Evolutionary conservation across 1,284 basidiomycete species (phyloP).

Genomic region (Papiliotrema nemorosa): DNA sequence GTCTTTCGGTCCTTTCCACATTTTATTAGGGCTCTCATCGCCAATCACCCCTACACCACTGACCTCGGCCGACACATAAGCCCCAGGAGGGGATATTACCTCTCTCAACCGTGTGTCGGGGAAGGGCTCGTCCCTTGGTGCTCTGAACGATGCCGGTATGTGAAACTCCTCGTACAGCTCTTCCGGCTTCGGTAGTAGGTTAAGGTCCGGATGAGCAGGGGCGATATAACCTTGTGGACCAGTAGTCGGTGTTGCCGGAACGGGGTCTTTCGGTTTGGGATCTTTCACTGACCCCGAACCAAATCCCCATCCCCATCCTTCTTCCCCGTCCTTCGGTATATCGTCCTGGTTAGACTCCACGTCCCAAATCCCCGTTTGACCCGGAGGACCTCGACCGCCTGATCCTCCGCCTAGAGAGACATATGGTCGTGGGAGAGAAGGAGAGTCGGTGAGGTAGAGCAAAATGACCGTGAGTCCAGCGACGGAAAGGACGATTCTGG

Average conservation of each 20-base stretch:
- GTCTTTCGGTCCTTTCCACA: constrained; percentile 33
- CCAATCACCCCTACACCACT: constrained; percentile 8
- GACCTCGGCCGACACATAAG: constrained; percentile 1
- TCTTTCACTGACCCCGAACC: not conserved
- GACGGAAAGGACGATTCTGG: not conserved
- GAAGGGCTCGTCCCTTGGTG: constrained; percentile 19
- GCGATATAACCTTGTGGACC: constrained; percentile 14
- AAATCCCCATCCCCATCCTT: not conserved
- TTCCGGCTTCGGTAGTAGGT: constrained; percentile 19
- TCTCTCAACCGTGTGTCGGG: constrained; percentile 23
- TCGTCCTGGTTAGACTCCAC: too few relatives aligned
- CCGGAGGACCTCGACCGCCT: too few relatives aligned
- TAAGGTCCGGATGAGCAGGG: constrained; percentile 33
- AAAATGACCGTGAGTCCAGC: too few relatives aligned
- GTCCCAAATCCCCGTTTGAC: too few relatives aligned
- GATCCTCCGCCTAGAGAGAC: too few relatives aligned
- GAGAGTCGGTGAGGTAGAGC: not conserved
- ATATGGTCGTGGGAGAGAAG: not conserved
- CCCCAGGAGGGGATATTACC: constrained; percentile 24
- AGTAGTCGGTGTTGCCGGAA: not conserved
- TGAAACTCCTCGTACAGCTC: constrained; percentile 37
- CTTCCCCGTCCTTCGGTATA: not conserved
- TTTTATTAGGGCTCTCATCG: constrained; percentile 20
- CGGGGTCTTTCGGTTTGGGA: not conserved
- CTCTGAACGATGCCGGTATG: constrained; percentile 12